Base-by-base conservation (phyloP, 805 yeast species). In the Danielia oregonensis region DNA sequence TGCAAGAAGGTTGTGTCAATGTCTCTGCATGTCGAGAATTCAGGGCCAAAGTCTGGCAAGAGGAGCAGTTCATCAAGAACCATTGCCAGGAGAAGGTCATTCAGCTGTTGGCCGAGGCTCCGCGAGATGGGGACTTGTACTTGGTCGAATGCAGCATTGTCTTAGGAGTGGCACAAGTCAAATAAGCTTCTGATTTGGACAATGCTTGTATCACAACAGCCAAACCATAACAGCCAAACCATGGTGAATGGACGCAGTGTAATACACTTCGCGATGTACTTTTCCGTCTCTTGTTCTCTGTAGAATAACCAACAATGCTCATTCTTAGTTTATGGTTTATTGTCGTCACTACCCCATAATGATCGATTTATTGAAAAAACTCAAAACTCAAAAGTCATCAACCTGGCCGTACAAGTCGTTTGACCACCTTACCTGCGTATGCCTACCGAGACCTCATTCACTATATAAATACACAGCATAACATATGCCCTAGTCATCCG, bases 91-190 rank as follows among this genome's bases (percentile, higher is more conserved):
- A 46, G 24, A 32, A 28, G 1, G 37, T 38, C 2, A 24, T 42
- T 2, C 47, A 44, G 1, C 37, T 39, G 13, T 23, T 55, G 19
- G 33, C 43, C 4, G 27, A 21, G 22, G 40, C 29, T 13, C 26
- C 34, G 3, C 44, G 43, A 24, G 13, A 15, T 1, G 42, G 35
- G 29, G 29, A 36, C 10, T 40, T 37, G 6, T 41, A 35, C n/a
- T 39, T 44, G 30, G 40, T 55, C 9, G 46, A 48, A 4, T 35
- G 33, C 23, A 50, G 54, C 17, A 30, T 57, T 7, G 50, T 61
- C 10, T 36, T 59, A 37, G 65, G 63, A 1, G 49, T 50, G 3
- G 68, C 62, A 11, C 56, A 51, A 38, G 30, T 28, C 8, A 6
- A 5, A 4, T 11, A 44, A 39, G 25, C 31, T 22, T 15, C 10